Conservation (phyloP, 2,329 filamentous ascomycete genomes). For the Fusarium nelsonii region DNA sequence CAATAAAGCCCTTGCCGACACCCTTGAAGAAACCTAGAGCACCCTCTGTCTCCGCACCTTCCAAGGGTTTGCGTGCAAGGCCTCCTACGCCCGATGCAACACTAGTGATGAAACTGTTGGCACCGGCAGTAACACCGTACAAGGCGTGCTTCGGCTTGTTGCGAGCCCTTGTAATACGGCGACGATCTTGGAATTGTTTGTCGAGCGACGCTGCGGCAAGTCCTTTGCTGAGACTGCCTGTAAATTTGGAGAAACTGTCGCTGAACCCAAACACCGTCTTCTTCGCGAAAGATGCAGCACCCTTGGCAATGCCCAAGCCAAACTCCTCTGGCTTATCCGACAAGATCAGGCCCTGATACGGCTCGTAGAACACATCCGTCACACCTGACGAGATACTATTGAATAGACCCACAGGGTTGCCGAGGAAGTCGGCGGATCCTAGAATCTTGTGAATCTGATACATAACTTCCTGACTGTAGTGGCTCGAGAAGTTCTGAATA, state of each 20-base stretch:
- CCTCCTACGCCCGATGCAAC: slow-evolving; percentile 94
- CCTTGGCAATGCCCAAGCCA: slow-evolving; percentile 94
- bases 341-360: slow-evolving; percentile 97
- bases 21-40: slow-evolving; percentile 96
- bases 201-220: slow-evolving; percentile 95
- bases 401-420: slow-evolving; percentile 97
- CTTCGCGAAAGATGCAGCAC: slow-evolving; percentile 96
- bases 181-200: slow-evolving; percentile 97
- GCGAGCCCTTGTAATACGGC: slow-evolving; percentile 90
- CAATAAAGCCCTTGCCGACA: slow-evolving; percentile 92
- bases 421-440: slow-evolving; percentile 96
- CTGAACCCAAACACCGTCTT: slow-evolving; percentile 98
- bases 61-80: slow-evolving; percentile 90
- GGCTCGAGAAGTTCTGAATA: slow-evolving; percentile 86
- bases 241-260: slow-evolving; percentile 97
- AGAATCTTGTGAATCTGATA: slow-evolving; percentile 98
- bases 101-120: slow-evolving; percentile 93
- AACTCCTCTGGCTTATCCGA: slow-evolving; percentile 96
- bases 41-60: slow-evolving; percentile 96
- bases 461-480: slow-evolving; percentile 96
- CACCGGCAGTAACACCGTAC: slow-evolving; percentile 94
- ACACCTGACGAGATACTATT: slow-evolving; percentile 98
- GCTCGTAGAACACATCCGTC: slow-evolving; percentile 98
- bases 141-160: slow-evolving; percentile 97
- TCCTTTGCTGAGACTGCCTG: slow-evolving; percentile 96